Base-by-base conservation (phyloP, 2,329 filamentous ascomycete species). In the Cercospora sp. region DNA sequence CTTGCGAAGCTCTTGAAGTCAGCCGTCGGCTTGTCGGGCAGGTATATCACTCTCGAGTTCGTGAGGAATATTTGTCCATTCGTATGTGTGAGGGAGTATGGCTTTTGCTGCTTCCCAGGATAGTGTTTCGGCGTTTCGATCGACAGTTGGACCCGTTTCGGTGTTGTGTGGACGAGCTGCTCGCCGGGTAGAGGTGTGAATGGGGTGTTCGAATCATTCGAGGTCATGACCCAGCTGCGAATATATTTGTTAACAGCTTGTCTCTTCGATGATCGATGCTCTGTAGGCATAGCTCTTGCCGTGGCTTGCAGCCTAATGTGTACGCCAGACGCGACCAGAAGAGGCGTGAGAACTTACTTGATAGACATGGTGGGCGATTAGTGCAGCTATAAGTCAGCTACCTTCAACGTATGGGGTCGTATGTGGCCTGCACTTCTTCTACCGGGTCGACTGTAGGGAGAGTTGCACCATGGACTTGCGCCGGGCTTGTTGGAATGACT, bases 181-280 rank as follows among this genome's bases (percentile, higher is more conserved):
- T 98, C 94, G 77, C 91, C 89, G 55, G 92, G 91, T 58, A 97
- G 87, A 76, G 91, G 92, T 77, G 96, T 90, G 80, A 97, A 95
- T 28, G 76, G 76, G n/a, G 73, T 73, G 12, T 70, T 75, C 67
- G 90, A 88, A 69, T 86, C 82, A 60, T 79, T 78, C 77, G 90
- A 89, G 76, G 96, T 88, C 94, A 97, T 97, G 57, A 97, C 94
- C 94, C 94, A 97, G 79, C 90, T 92, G 78, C 70, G 67, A 60
- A 67, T 31, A 55, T 64, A 64, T 12, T 58, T n/a, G 51, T 64
- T 58, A 64, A 64, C 42, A 23, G 62, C 62, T 23, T 45, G 51
- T 31, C 62, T 55, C 23, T 31, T 58, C 31, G 62, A 58, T 8
- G 51, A 16, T 20, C 33, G 31, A 18, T 45, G 51, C 62, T 64